Percentiles rank a stretch among this genome's conserved stretches.
phyloP scores from a whole-genome alignment of 768 basidiomycete genomes.

The Naganishia vaughanmartiniae region DNA sequence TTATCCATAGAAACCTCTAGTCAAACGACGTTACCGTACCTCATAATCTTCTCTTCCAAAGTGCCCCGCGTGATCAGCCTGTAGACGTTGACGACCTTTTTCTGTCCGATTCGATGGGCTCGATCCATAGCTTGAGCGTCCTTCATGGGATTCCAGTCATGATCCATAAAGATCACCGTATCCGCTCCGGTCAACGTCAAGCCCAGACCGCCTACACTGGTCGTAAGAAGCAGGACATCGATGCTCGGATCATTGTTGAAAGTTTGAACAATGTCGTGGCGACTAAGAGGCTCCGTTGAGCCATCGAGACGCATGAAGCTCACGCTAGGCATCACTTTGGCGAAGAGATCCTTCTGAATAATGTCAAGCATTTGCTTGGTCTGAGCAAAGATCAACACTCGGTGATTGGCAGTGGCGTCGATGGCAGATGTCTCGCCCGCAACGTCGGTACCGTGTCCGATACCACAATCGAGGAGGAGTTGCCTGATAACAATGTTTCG shows the following conservation, averaged over 20 bases:
- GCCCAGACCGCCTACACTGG: slow-evolving; percentile 93
- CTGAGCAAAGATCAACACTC: slow-evolving; percentile 98
- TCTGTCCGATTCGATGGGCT: slow-evolving; percentile 96
- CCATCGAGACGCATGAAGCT: slow-evolving; percentile 99
- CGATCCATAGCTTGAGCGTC: slow-evolving; percentile 99
- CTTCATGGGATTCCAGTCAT: slow-evolving; percentile 99
- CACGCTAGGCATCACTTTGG: slow-evolving; percentile 84
- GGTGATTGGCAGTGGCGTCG: slow-evolving; percentile 80
- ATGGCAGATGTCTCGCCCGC: slow-evolving; percentile 65
- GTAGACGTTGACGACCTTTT: slow-evolving; percentile 98
- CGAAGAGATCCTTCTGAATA: slow-evolving; percentile 91
- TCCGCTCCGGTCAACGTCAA: slow-evolving; percentile 96
- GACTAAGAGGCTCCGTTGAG: slow-evolving; percentile 82
- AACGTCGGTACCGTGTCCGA: slow-evolving; percentile 58
- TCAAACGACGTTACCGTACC: slow-evolving; percentile 59
- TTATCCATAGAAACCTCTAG: background rate
- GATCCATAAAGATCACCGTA: slow-evolving; percentile 98
- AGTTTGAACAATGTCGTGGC: slow-evolving; percentile 94
- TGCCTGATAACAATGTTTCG: slow-evolving; percentile 60
- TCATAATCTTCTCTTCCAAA: slow-evolving; percentile 99
- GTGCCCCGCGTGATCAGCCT: slow-evolving; percentile 95
- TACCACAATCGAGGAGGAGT: slow-evolving; percentile 89
- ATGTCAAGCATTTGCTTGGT: slow-evolving; percentile 99
- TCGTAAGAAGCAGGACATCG: slow-evolving; percentile 90
- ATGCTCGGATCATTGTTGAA: slow-evolving; percentile 98